Conservation (phyloP, 163 green algal genomes). For the Coccomyxa subellipsoidea region DNA sequence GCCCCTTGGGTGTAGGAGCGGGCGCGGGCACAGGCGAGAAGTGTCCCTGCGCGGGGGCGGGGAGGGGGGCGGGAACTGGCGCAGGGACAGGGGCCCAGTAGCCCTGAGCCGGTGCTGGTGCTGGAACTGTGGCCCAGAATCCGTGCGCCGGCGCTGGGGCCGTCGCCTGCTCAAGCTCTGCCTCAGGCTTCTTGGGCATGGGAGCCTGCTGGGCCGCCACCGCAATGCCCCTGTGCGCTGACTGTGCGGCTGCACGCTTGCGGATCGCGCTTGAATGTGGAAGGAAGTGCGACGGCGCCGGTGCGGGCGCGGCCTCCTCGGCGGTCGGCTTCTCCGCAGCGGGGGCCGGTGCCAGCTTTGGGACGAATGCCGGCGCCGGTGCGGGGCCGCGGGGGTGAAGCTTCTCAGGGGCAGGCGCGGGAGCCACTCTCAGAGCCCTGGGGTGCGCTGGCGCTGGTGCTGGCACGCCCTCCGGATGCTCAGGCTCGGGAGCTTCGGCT, state of each 20-base stretch:
- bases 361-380: too few relatives aligned
- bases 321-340: neutral
- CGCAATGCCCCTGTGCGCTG: neutral
- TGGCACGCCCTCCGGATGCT: neutral
- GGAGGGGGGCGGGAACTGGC: neutral
- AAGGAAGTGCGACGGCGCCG: neutral
- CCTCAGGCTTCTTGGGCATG: neutral
- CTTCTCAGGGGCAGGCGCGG: neutral
- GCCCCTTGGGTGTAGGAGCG: neutral
- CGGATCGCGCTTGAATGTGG: neutral
- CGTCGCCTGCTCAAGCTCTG: neutral
- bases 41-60: neutral
- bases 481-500: neutral
- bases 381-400: too few relatives aligned
- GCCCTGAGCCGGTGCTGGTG: neutral
- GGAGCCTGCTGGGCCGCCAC: neutral
- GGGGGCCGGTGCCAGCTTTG: neutral
- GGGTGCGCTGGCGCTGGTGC: neutral
- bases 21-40: neutral
- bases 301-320: neutral
- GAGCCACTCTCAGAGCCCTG: neutral
- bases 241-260: neutral
- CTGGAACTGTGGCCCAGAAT: neutral
- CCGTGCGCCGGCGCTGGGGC: neutral
- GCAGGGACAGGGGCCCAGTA: neutral